phyloP scores from a whole-genome alignment of 179 eudicot species.

The Camellia oleifera region DNA sequence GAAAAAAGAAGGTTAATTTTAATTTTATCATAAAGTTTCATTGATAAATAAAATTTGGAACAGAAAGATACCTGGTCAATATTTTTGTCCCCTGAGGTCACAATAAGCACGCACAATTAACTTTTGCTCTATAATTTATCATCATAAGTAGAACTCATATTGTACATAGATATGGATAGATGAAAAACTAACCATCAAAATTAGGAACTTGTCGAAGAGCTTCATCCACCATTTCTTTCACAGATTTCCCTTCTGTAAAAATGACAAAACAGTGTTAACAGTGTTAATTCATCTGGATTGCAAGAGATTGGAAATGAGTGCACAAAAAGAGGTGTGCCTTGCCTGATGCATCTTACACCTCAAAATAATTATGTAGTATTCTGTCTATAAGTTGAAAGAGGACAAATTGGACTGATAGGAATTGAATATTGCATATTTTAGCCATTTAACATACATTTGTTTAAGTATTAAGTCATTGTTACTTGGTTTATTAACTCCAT shows the following conservation, averaged over 20 bases:
- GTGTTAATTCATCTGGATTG: not conserved
- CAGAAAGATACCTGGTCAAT: constrained; percentile 68
- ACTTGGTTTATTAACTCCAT: too few relatives aligned
- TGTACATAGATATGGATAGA: not conserved
- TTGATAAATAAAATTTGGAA: not conserved
- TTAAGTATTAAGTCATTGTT: too few relatives aligned
- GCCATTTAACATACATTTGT: too few relatives aligned
- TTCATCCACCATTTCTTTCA: constrained; percentile 77
- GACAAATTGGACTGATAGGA: not conserved
- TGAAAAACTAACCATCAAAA: constrained; percentile 41
- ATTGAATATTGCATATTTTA: too few relatives aligned
- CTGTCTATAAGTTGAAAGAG: not conserved
- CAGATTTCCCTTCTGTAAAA: constrained; percentile 62
- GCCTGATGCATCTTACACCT: not conserved
- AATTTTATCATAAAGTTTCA: not conserved
- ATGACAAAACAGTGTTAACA: not conserved
- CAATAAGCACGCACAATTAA: constrained; percentile 28
- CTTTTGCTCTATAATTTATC: not conserved
- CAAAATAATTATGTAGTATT: not conserved
- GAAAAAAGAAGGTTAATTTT: not conserved
- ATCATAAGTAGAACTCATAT: not conserved
- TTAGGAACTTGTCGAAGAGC: constrained; percentile 75
- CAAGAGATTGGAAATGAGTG: not conserved
- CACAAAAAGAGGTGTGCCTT: not conserved
- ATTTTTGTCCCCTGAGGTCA: constrained; percentile 75